Conservation (phyloP, 176 grass and related monocot genomes). For the Carex littledalei region DNA sequence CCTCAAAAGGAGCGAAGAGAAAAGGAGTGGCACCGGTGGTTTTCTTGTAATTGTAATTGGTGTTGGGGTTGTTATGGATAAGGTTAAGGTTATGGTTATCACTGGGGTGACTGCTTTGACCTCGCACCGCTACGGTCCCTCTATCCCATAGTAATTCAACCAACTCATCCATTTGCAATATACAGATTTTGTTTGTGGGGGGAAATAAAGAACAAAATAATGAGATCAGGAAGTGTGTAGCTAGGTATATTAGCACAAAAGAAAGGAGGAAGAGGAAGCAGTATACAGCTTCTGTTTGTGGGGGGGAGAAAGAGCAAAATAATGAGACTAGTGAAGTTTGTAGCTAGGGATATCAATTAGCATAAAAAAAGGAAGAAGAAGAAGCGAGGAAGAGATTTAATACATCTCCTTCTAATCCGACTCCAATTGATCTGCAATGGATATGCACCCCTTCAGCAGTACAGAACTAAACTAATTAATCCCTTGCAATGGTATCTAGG, state of each 20-base stretch:
- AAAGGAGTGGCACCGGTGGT: background rate
- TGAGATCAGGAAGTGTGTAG: background rate
- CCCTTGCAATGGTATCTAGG: no score
- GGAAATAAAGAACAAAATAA: background rate
- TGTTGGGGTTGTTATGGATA: background rate
- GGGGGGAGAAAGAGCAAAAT: background rate
- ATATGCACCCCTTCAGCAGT: no score
- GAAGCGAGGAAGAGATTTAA: background rate
- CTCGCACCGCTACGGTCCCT: conserved; percentile 22
- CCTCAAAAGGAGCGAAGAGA: background rate
- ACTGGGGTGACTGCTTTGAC: background rate
- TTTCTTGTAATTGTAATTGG: background rate
- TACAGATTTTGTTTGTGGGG: background rate
- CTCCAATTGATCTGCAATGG: no score
- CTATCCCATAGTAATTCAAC: conserved; percentile 34
- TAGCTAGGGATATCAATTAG: background rate
- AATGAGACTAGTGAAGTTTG: background rate
- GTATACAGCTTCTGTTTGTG: background rate
- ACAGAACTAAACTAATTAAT: no score
- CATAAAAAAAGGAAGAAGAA: background rate
- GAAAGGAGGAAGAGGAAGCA: no score
- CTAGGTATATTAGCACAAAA: background rate
- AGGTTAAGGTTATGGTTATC: no score
- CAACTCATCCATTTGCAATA: conserved; percentile 10
- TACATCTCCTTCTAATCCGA: background rate